Conservation (phyloP, 2,329 filamentous ascomycete genomes). For the Mollisia scopiformis region DNA sequence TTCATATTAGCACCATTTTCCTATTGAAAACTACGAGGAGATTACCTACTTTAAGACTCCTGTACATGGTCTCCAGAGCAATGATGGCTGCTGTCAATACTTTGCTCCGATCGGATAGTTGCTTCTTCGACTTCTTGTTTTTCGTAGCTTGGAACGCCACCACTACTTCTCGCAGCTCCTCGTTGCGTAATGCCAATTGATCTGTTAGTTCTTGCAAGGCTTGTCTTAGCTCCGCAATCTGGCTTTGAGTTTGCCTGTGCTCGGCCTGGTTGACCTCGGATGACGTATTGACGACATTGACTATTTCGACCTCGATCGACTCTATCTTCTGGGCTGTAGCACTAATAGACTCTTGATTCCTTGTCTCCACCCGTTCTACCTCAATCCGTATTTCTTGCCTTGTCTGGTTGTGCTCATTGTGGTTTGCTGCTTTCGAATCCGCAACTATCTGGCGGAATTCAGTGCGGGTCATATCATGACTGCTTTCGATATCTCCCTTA, state of each 20-base stretch:
- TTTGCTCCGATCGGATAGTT: background rate
- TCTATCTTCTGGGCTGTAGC: too few species aligned
- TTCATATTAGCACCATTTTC: too few species aligned
- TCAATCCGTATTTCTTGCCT: too few species aligned
- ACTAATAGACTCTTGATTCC: too few species aligned
- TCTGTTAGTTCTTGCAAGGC: background rate
- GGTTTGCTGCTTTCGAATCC: too few species aligned
- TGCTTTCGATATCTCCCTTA: background rate
- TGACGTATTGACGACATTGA: background rate
- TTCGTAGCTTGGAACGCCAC: background rate
- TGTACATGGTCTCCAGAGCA: conserved; percentile 4
- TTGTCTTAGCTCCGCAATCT: background rate
- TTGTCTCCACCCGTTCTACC: too few species aligned
- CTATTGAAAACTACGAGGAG: too few species aligned
- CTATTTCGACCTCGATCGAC: background rate
- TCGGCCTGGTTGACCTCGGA: background rate
- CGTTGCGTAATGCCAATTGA: background rate
- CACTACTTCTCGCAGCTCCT: background rate
- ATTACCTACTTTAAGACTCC: too few species aligned
- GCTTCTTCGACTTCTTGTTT: background rate
- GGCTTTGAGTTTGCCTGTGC: background rate
- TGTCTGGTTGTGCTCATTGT: too few species aligned
- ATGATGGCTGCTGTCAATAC: background rate
- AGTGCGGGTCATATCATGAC: background rate
- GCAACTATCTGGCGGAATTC: too few species aligned